Evolutionary conservation across 768 basidiomycete species (phyloP).

Genomic region (Termitomyces sp.): DNA sequence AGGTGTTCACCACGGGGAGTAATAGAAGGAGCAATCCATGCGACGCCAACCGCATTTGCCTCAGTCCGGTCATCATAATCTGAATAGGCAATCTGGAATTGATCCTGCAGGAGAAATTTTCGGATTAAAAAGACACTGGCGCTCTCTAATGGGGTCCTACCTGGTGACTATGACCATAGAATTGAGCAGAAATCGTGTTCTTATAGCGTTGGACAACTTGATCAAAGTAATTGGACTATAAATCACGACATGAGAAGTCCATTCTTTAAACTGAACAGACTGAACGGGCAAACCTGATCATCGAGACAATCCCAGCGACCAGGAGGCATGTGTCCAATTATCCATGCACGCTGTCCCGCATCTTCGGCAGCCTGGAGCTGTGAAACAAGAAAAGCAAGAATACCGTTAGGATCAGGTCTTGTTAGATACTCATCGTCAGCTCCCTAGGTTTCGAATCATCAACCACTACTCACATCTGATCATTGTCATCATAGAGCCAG

Average conservation of each 20-base stretch:
- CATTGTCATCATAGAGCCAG: conserved; percentile 54
- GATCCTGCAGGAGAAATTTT: not conserved
- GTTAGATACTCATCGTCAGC: not conserved
- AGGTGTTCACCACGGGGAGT: conserved; percentile 45
- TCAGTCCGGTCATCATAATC: conserved; percentile 41
- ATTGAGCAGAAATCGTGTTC: conserved; percentile 52
- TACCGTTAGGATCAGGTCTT: conserved; percentile 54
- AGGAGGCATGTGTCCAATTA: conserved; percentile 55
- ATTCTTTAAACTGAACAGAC: not conserved
- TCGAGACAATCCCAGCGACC: conserved; percentile 40
- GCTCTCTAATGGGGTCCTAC: conserved; percentile 14
- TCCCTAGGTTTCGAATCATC: not conserved
- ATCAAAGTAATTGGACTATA: conserved; percentile 55
- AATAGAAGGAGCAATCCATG: conserved; percentile 47
- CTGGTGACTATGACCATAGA: conserved; percentile 56
- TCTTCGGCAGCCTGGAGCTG: conserved; percentile 57
- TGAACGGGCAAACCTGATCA: conserved; percentile 37
- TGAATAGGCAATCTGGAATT: conserved; percentile 56
- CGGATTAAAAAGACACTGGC: not conserved
- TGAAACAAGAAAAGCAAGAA: conserved; percentile 45
- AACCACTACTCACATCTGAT: conserved; percentile 28
- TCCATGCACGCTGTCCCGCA: conserved; percentile 54
- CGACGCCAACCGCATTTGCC: conserved; percentile 39
- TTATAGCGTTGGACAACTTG: conserved; percentile 57
- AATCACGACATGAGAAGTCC: not conserved